Base-by-base conservation (phyloP, 495 filamentous ascomycete species). In the Xylaria castorea region DNA sequence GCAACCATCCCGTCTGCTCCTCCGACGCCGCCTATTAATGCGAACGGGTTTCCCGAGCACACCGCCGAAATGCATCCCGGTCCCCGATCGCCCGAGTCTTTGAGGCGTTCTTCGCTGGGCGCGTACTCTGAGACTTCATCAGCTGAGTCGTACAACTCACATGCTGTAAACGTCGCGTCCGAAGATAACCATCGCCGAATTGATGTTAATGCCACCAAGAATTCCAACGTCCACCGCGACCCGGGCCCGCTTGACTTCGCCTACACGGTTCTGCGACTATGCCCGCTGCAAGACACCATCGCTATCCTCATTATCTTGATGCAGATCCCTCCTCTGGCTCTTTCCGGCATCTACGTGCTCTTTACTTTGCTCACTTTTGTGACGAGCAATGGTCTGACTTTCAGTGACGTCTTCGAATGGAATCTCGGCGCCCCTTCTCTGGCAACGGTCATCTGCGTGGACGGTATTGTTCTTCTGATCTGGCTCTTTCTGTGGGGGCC, bases 241-340 rank as follows among this genome's bases (percentile, higher is more conserved):
- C 80, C 84, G 2, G 91, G 92, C 71, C 89, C 91, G 58, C 81
- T 96, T 74, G 89, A 91, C 74, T 82, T 95, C 68, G 90, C 91
- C 62, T 87, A 92, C 73, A 98, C 95, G 53, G 96, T 99, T 71
- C 89, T 99, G 73, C 88, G 89, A 73, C 94, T 94, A 34, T 97
- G 94, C 77, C 96, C 96, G 32, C 90, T 97, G 74, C 91, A 93
- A 81, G 96, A 99, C 85, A 97, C 96, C 69, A 93, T 99, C 82
- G 95, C 96, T 78, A 97, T 99, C 79, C 87, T 99, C 80, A 98
- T 99, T 81, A 92, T 99, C 80, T 89, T 99, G 69, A 91, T 99
- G 77, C 96, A 97, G 80, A 89, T 97, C n/a, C 95, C 97, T 34
- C 93, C 95, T 32, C 93, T 94, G 75, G 89, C 97, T 68, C 87